These are phyloP conservation scores for Annona cherimola DNA, from an alignment of 164 flowering plant species.

Conservation along the genomic window DNA sequence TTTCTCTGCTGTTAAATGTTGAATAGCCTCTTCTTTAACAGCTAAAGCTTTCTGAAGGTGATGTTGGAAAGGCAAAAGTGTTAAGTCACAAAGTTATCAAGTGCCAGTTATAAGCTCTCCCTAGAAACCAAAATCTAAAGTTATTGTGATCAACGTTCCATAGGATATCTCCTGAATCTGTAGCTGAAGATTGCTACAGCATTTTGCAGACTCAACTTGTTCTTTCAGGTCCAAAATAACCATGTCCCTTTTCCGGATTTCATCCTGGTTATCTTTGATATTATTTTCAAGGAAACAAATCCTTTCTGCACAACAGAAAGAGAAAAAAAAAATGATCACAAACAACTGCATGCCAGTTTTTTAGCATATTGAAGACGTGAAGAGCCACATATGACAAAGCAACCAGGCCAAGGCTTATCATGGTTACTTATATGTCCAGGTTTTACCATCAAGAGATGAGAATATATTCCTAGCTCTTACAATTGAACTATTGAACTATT, in stretches of 20 bases:
- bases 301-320: conserved; percentile 35
- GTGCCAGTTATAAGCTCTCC: not conserved
- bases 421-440: no score
- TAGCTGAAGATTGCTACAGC: conserved; percentile 19
- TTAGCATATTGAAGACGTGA: no score
- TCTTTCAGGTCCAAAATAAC: conserved; percentile 42
- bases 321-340: not conserved
- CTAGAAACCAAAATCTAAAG: not conserved
- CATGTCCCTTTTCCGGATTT: conserved; percentile 38
- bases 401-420: no score
- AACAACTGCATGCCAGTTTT: not conserved
- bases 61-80: conserved; percentile 24
- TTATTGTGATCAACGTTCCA: not conserved
- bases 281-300: conserved; percentile 37
- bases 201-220: conserved; percentile 40
- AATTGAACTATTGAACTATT: no score
- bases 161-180: conserved; percentile 58
- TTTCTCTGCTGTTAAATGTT: conserved; percentile 45
- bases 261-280: conserved; percentile 28
- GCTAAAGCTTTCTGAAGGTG: conserved; percentile 52
- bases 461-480: no score
- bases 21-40: conserved; percentile 42
- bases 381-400: no score
- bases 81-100: not conserved
- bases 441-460: no score